Base-by-base conservation (phyloP, 257 asterid genomes). In the Solanum dulcamara region DNA sequence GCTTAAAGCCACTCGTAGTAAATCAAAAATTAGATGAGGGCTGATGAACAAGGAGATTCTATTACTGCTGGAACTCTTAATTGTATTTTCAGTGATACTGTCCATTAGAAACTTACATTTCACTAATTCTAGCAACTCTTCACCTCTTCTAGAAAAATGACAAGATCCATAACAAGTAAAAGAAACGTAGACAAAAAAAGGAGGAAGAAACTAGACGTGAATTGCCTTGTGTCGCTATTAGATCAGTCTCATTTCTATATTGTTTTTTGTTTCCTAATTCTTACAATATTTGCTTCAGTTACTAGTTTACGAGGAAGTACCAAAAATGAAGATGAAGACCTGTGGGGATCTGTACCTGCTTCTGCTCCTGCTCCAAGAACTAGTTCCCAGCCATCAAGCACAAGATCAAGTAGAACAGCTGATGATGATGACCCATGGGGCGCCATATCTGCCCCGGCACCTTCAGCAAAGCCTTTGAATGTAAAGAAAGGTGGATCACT, bases 341-440 rank as follows among this genome's bases (percentile, higher is more conserved):
- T 89, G 90, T 95, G 97, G 97, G 96, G 95, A 51, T 89, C 86
- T 51, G 87, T 70, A 88, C 86, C 88, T 33, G 91, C 81, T 75
- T 2, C 81, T 75, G 60, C 90, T 38, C 91, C 94, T 37, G 90
- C 90, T 60, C 89, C 93, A 70, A 90, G 83, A 85, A 62, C 89
- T 50, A 77, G 28, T 46, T 87, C 91, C 24, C 90, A 71, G 84
- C 87, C 90, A 40, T 79, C 84, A 51, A 88, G 57, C 80, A 7
- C 95, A 12, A 91, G 86, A 82, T 35, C 92, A 40, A 89, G 89
- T 86, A 88, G 72, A 79, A 18, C 44, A 48, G 64, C 48, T 79
- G 94, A 84, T 11, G 93, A 92, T 2, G 93, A 92, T 59, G 93
- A 93, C 84, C 92, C 92, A 0, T 92, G 94, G 96, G 94, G 92